A percentile compares a stretch with the other conserved stretches of the same genome.
These are phyloP conservation scores for Phytophthora europaea DNA, from an alignment of 352 stramenopile species.

Conservation along the genomic window DNA sequence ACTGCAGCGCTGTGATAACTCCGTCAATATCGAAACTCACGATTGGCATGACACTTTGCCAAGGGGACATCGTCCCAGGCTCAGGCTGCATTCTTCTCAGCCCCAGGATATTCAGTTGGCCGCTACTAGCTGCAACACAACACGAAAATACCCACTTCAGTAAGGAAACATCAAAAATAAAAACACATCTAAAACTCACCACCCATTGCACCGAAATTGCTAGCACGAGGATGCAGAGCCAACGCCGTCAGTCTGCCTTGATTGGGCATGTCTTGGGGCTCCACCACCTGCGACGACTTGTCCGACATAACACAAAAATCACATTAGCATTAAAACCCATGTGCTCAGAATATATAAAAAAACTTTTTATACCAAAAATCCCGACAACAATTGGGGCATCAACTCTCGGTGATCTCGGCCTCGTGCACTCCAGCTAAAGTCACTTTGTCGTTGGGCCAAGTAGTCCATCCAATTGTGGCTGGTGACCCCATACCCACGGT, in stretches of 20 bases:
- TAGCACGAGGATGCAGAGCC: slow-evolving; percentile 35
- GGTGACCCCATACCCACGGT: slow-evolving; percentile 13
- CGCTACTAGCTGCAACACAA: slow-evolving; percentile 34
- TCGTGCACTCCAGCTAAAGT: slow-evolving; percentile 42
- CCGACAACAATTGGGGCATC: slow-evolving; percentile 38
- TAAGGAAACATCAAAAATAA: too few species aligned
- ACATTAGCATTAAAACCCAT: neutral
- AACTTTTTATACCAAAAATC: slow-evolving; percentile 35
- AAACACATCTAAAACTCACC: too few species aligned
- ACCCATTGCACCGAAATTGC: slow-evolving; percentile 47
- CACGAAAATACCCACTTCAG: neutral
- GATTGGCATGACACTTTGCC: slow-evolving; percentile 20
- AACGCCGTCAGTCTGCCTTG: slow-evolving; percentile 43
- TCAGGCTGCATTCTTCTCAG: slow-evolving; percentile 2
- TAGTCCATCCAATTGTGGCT: slow-evolving; percentile 40
- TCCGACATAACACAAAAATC: slow-evolving; percentile 1
- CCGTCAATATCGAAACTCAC: slow-evolving; percentile 15
- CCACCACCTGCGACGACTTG: slow-evolving; percentile 41
- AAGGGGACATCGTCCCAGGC: slow-evolving; percentile 1
- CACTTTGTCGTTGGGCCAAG: slow-evolving; percentile 45
- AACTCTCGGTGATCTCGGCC: slow-evolving; percentile 35
- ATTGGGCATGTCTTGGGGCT: slow-evolving; percentile 27
- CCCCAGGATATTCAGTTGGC: slow-evolving; percentile 33
- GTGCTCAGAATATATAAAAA: neutral
- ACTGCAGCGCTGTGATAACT: slow-evolving; percentile 44